These are phyloP conservation scores for Eleusine coracana DNA, from an alignment of 176 grass and related monocot genomes.

Conservation along the genomic window DNA sequence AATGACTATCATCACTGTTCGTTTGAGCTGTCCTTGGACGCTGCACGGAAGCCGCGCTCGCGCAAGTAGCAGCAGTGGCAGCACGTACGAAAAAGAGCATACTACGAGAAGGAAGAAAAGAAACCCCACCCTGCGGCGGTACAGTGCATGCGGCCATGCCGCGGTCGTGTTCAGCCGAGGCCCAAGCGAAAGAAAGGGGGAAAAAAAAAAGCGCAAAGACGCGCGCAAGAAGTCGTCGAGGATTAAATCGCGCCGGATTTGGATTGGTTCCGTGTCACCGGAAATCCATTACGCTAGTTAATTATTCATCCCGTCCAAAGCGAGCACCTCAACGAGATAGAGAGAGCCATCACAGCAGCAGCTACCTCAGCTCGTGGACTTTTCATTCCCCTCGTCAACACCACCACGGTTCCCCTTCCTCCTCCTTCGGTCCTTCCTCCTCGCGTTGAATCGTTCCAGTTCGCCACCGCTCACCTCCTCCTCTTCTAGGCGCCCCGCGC, in stretches of 20 bases:
- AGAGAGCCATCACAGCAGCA: background rate
- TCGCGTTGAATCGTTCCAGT: constrained; percentile 18
- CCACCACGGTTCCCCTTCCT: background rate
- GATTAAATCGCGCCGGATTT: background rate
- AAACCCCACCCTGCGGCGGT: background rate
- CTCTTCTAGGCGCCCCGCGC: background rate
- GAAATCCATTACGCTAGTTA: background rate
- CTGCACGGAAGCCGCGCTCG: background rate
- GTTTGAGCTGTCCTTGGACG: background rate
- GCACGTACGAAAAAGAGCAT: too few relatives aligned
- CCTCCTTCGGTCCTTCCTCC: background rate
- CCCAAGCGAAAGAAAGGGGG: background rate
- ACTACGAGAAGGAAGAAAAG: too few relatives aligned
- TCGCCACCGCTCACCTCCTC: background rate
- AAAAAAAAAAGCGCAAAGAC: background rate
- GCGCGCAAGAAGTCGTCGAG: background rate
- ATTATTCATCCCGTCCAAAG: background rate
- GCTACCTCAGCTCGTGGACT: constrained; percentile 7
- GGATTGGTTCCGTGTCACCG: background rate
- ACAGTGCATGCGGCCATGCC: background rate
- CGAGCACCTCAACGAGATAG: background rate
- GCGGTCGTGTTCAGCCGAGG: background rate
- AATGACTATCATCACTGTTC: background rate
- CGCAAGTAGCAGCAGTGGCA: background rate
- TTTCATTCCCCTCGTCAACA: constrained; percentile 20